Evolutionary conservation across 1,284 basidiomycete species (phyloP).

Genomic region (Cryptococcus jaspeensis): DNA sequence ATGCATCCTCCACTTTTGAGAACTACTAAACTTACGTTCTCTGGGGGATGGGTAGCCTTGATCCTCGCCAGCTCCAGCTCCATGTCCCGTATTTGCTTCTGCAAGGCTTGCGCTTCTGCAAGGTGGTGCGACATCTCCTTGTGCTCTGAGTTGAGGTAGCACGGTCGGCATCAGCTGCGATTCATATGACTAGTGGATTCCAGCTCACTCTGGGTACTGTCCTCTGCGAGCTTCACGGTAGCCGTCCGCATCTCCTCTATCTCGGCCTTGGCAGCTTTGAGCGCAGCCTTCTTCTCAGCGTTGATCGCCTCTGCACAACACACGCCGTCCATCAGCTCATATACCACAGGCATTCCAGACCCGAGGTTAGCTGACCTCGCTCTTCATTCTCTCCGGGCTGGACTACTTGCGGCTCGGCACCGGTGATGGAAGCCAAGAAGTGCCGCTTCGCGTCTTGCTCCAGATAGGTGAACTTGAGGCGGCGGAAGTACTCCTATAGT

Average conservation of each 20-base stretch:
- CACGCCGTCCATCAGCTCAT: not conserved
- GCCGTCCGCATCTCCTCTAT: conserved; percentile 64
- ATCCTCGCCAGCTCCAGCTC: conserved; percentile 72
- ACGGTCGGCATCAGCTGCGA: not conserved
- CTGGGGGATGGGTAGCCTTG: conserved; percentile 67
- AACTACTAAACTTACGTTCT: conserved; percentile 41
- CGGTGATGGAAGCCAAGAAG: conserved; percentile 78
- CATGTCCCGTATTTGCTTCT: conserved; percentile 74
- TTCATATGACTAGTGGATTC: not conserved
- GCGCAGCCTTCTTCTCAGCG: conserved; percentile 64
- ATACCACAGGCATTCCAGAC: not conserved
- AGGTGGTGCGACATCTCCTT: conserved; percentile 48
- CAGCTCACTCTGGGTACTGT: conserved; percentile 35
- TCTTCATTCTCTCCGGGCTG: conserved; percentile 70
- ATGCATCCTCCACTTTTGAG: not conserved
- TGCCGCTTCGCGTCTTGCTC: conserved; percentile 84
- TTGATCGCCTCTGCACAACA: conserved; percentile 60
- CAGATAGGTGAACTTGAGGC: conserved; percentile 78
- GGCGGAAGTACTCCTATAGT: conserved; percentile 68
- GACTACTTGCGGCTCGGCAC: conserved; percentile 70
- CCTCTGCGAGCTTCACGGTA: conserved; percentile 52
- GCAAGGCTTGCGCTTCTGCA: conserved; percentile 60
- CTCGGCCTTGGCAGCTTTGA: conserved; percentile 64
- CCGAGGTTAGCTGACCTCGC: conserved; percentile 41
- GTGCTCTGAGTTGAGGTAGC: conserved; percentile 26